Percentiles rank a stretch among this genome's conserved stretches.
Conservation (phyloP, 1,139 yeast genomes). For the Zygotorulaspora mrakii region DNA sequence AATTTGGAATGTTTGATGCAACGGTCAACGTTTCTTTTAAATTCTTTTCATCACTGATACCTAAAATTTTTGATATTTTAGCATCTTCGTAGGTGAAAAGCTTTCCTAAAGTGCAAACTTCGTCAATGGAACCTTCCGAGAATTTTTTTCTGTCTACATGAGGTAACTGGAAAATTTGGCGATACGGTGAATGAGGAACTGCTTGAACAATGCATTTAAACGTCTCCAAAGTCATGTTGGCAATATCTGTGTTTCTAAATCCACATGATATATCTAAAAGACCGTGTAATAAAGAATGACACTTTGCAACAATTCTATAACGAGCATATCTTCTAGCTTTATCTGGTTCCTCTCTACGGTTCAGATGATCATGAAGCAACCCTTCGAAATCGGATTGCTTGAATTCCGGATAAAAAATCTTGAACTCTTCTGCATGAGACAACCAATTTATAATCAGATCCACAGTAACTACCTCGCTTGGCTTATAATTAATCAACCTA, state of each 20-base stretch:
- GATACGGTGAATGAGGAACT: conserved; percentile 52
- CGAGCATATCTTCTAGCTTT: conserved; percentile 43
- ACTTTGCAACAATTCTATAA: conserved; percentile 55
- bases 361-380: conserved; percentile 54
- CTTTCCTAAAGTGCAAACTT: conserved; percentile 61
- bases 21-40: conserved; percentile 51
- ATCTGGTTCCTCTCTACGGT: conserved; percentile 43
- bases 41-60: conserved; percentile 48
- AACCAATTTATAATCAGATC: conserved; percentile 59
- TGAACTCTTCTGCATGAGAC: conserved; percentile 61
- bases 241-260: conserved; percentile 69
- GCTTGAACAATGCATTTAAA: conserved; percentile 78
- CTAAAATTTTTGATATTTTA: conserved; percentile 55
- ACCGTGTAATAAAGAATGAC: conserved; percentile 67
- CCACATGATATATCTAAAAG: conserved; percentile 76
- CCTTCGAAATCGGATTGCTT: conserved; percentile 47
- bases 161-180: conserved; percentile 79
- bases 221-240: conserved; percentile 59
- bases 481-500: conserved; percentile 66
- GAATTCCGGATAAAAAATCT: conserved; percentile 44
- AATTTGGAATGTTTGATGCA: conserved; percentile 64
- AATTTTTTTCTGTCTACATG: conserved; percentile 48
- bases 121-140: conserved; percentile 40
- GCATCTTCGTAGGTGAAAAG: conserved; percentile 54
- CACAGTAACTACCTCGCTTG: conserved; percentile 63